Base-by-base conservation (phyloP, 2,329 filamentous ascomycete genomes). In the Bipolaris sorokiniana region DNA sequence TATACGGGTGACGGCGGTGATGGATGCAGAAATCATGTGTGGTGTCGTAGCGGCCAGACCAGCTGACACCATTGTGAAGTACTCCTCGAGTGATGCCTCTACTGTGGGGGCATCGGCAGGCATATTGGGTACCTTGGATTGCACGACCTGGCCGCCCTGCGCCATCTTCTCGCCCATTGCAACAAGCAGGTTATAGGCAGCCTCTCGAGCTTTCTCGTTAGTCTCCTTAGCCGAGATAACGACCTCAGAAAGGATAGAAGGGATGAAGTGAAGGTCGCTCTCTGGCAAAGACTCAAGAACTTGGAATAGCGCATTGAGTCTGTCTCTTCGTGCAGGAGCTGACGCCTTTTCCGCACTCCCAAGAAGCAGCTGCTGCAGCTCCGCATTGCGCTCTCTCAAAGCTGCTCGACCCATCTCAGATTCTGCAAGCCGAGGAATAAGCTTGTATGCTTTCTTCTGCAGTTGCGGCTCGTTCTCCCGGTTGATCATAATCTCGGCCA, bases 401-500 rank as follows among this genome's bases (percentile, higher is more conserved):
- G 94, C 93, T n/a, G 82, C 79, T 65, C 85, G 86, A 44, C 95
- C 95, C 47, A 84, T 85, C 33, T 90, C 86, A 1, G 93, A 96
- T 63, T 91, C 89, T 1, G 91, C 89, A 38, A 99, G 85, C 52
- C 95, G 89, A 3, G 95, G 94, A 48, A 99, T 96, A 49, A 99
- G 85, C 81, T 98, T 98, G 82, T 99, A 99, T 0, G 95, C 94
- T 79, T 99, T 99, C 86, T 99, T 99, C 77, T 98, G 94, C 34
- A 99, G 81, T 76, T 98, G 94, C 9, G 94, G 90, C 72, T 98
- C 94, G 36, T 90, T 85, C 54, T 90, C 84, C 71, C 89, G 91
- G 74, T 89, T 88, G 65, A 98, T 88, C 55, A 97, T 89, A 23
- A 91, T 84, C 0, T 90, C 84, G 0, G 94, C 91, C 72, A 98